Evolutionary conservation across 2,329 filamentous ascomycete genomes (phyloP).

Genomic region (Clarireedia homoeocarpa): DNA sequence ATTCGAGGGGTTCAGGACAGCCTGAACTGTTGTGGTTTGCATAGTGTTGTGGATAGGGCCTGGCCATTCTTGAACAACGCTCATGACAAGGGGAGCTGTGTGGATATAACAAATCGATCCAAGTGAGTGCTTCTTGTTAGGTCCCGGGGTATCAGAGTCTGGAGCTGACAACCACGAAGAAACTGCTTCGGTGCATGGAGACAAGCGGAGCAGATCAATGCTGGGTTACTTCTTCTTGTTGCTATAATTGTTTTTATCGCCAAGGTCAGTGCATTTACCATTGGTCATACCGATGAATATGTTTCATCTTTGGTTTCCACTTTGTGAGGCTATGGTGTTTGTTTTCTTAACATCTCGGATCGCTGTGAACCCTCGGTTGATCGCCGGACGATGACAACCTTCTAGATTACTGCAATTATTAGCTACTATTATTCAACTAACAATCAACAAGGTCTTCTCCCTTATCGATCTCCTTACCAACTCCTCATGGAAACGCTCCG

Average conservation of each 20-base stretch:
- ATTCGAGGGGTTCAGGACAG: conserved; percentile 57
- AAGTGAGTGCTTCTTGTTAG: background rate
- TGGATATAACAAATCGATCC: conserved; percentile 7
- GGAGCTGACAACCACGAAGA: background rate
- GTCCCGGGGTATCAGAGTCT: background rate
- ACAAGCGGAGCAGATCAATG: conserved; percentile 43
- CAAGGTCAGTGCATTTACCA: conserved; percentile 38
- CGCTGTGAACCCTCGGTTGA: no score
- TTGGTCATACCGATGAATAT: background rate
- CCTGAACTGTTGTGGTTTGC: conserved; percentile 59
- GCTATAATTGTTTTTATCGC: conserved; percentile 45
- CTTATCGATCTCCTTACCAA: conserved; percentile 23
- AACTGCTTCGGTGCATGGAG: conserved; percentile 50
- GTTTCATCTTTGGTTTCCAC: no score
- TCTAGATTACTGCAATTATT: background rate
- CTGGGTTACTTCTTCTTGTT: conserved; percentile 48
- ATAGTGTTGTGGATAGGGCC: conserved; percentile 47
- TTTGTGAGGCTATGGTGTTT: no score
- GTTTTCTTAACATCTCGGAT: no score
- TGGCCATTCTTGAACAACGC: conserved; percentile 47
- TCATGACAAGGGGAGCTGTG: conserved; percentile 7
- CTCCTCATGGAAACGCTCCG: conserved; percentile 18
- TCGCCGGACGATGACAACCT: background rate
- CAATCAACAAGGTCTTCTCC: conserved; percentile 17
- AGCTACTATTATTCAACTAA: no score